Evolutionary conservation across 2,329 filamentous ascomycete species (phyloP).

Genomic region (Epicoccum sorghinum): DNA sequence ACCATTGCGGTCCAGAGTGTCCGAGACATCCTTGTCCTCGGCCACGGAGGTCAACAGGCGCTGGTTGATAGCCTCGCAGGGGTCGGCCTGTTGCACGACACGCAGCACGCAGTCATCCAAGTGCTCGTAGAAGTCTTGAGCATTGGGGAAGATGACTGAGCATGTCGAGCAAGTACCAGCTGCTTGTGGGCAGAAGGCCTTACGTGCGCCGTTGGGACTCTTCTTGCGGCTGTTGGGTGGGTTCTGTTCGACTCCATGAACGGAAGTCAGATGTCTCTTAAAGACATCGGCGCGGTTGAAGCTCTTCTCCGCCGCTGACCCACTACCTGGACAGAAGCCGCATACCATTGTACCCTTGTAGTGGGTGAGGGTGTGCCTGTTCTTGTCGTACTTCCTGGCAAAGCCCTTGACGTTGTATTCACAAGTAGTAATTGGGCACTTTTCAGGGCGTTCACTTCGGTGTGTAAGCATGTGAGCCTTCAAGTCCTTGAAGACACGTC

Average conservation of each 20-base stretch:
- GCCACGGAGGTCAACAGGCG: constrained; percentile 49
- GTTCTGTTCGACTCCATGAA: constrained; percentile 91
- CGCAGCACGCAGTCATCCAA: constrained; percentile 74
- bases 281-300: constrained; percentile 97
- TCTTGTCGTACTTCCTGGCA: constrained; percentile 95
- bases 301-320: constrained; percentile 88
- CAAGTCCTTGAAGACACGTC: constrained; percentile 85
- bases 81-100: constrained; percentile 58
- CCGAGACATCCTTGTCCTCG: constrained; percentile 48
- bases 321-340: constrained; percentile 89
- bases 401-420: constrained; percentile 94
- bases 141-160: constrained; percentile 79
- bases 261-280: constrained; percentile 88
- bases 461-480: constrained; percentile 96
- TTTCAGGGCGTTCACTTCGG: constrained; percentile 87
- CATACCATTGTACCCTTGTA: constrained; percentile 99
- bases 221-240: constrained; percentile 90
- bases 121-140: constrained; percentile 98
- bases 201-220: constrained; percentile 60
- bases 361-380: constrained; percentile 89
- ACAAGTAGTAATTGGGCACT: constrained; percentile 90
- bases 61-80: constrained; percentile 52
- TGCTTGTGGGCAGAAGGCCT: constrained; percentile 69
- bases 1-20: constrained; percentile 49
- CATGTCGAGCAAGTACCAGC: constrained; percentile 93